phyloP scores from a whole-genome alignment of 2,329 filamentous ascomycete species.

The Fusarium proliferatum region DNA sequence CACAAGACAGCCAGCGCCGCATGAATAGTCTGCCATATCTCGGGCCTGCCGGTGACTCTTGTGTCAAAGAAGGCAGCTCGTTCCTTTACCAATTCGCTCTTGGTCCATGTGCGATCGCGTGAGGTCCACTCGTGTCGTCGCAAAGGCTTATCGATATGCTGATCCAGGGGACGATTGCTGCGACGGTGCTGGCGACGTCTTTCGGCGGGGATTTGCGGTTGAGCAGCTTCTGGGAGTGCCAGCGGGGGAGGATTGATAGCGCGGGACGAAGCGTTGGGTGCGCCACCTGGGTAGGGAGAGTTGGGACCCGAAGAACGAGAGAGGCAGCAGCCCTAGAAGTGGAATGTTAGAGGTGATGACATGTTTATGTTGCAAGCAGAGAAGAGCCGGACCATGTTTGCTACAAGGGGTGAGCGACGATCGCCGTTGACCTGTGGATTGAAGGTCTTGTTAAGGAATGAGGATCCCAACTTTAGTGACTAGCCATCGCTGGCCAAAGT shows the following conservation, averaged over 20 bases:
- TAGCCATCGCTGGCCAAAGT: conserved; percentile 38
- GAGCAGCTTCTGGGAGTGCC: conserved; percentile 46
- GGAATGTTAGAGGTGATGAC: conserved; percentile 29
- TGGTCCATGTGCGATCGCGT: conserved; percentile 74
- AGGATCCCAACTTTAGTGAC: conserved; percentile 32
- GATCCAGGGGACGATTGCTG: conserved; percentile 58
- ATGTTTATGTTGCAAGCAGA: background rate
- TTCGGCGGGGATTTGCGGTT: conserved; percentile 37
- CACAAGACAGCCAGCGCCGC: conserved; percentile 76
- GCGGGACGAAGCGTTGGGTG: conserved; percentile 62
- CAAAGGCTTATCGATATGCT: conserved; percentile 78
- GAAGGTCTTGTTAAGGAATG: conserved; percentile 26
- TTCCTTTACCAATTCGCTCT: conserved; percentile 74
- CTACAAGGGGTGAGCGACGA: conserved; percentile 12
- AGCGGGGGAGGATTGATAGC: conserved; percentile 61
- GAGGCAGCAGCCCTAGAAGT: conserved; percentile 65
- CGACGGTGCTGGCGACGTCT: conserved; percentile 51
- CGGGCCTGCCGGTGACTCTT: conserved; percentile 77
- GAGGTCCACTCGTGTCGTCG: conserved; percentile 74
- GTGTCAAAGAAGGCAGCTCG: conserved; percentile 91
- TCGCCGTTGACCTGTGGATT: conserved; percentile 23
- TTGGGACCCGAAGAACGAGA: conserved; percentile 64
- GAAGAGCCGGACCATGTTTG: conserved; percentile 36
- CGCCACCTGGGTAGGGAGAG: conserved; percentile 64
- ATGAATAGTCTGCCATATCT: conserved; percentile 83